Evolutionary conservation across 306 rosid species (phyloP).

Genomic region (Fragaria nilgerrensis): DNA sequence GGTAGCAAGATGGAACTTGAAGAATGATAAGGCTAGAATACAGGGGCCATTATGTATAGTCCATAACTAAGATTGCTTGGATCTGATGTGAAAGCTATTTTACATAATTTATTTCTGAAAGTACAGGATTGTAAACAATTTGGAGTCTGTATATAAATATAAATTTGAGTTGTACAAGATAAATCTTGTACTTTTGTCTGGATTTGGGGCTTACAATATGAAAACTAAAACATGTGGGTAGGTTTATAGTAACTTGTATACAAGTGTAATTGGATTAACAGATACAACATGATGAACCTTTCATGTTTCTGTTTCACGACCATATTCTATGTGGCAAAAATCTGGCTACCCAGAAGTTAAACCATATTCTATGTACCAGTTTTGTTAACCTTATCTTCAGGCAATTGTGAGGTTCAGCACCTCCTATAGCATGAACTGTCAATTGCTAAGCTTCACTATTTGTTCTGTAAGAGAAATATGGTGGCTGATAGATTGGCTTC

Average conservation of each 20-base stretch:
- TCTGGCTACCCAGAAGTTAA: no score
- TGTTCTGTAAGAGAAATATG: neutral
- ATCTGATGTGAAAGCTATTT: neutral
- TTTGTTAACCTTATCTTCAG: neutral
- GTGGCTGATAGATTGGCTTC: neutral
- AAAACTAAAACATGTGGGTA: neutral
- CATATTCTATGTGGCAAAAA: neutral
- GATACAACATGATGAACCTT: neutral
- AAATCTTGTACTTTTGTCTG: neutral
- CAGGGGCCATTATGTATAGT: neutral
- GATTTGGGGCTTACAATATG: neutral
- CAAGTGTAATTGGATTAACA: neutral
- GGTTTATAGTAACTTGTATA: neutral
- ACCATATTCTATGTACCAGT: neutral
- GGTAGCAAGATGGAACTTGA: neutral
- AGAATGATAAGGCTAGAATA: conserved; percentile 1
- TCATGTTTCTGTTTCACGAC: neutral
- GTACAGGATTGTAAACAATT: conserved; percentile 8
- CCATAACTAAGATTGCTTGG: neutral
- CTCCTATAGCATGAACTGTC: neutral
- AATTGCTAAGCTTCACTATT: neutral
- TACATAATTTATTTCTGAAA: neutral
- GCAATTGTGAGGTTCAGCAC: neutral
- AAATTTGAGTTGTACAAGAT: neutral
- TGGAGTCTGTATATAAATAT: neutral